Percentiles rank a stretch among this genome's conserved stretches.
These are phyloP conservation scores for Nymphaea thermarum DNA, from an alignment of 164 flowering plant species.

Conservation along the genomic window DNA sequence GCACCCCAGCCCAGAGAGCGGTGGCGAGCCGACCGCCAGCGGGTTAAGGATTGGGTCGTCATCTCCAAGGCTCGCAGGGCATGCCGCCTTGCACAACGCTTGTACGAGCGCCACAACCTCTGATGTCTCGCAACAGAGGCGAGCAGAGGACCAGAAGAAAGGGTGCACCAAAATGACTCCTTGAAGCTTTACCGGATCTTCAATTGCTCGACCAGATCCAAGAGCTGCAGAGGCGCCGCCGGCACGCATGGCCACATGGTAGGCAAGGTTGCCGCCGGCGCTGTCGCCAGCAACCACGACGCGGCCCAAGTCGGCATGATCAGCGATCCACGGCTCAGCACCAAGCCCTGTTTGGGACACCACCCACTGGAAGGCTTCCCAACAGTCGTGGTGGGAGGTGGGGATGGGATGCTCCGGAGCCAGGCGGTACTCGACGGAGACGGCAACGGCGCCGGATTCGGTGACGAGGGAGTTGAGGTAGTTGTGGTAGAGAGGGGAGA, in stretches of 20 bases:
- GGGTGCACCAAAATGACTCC: neutral
- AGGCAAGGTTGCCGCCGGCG: conserved; percentile 37
- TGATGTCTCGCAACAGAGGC: neutral
- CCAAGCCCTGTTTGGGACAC: neutral
- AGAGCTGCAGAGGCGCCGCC: neutral
- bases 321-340: conserved; percentile 7
- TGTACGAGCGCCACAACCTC: neutral
- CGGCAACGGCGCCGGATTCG: conserved; percentile 6
- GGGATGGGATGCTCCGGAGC: conserved; percentile 14
- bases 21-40: conserved; percentile 7
- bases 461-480: conserved; percentile 7
- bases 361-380: conserved; percentile 14
- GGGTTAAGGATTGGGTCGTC: conserved; percentile 25
- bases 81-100: conserved; percentile 9
- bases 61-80: conserved; percentile 8
- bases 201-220: neutral
- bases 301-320: conserved; percentile 3
- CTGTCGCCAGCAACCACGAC: conserved; percentile 10
- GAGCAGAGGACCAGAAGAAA: neutral
- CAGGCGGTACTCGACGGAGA: conserved; percentile 9
- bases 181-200: neutral
- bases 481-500: conserved; percentile 7
- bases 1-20: conserved; percentile 13
- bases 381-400: conserved; percentile 10
- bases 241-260: conserved; percentile 20